These are phyloP conservation scores for Elsinoe necatrix DNA, from an alignment of 2,329 filamentous ascomycete genomes.

Conservation along the genomic window DNA sequence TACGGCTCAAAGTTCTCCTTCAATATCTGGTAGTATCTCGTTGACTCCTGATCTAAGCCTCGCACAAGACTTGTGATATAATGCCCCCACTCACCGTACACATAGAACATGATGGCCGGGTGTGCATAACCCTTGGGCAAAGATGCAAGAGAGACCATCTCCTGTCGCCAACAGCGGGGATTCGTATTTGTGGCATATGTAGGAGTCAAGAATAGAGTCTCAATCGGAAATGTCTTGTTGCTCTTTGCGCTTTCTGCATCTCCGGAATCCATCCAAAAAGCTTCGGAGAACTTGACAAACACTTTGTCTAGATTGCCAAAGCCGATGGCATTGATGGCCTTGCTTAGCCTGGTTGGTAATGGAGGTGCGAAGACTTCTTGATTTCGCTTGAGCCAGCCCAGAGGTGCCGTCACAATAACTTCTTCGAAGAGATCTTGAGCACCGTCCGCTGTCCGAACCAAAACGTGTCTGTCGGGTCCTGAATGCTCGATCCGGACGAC, in stretches of 20 bases:
- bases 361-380: slow-evolving; percentile 50
- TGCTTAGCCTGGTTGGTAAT: slow-evolving; percentile 48
- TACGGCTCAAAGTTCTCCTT: slow-evolving; percentile 13
- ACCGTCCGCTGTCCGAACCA: slow-evolving; percentile 41
- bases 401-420: slow-evolving; percentile 57
- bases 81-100: slow-evolving; percentile 5
- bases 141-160: slow-evolving; percentile 9
- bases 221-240: neutral
- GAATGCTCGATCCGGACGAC: slow-evolving; percentile 32
- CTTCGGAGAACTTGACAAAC: slow-evolving; percentile 51
- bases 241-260: neutral
- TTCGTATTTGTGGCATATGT: neutral
- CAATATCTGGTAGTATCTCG: slow-evolving; percentile 3
- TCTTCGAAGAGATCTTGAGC: slow-evolving; percentile 52
- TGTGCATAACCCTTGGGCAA: slow-evolving; percentile 5
- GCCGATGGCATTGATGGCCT: slow-evolving; percentile 56
- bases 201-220: slow-evolving; percentile 16
- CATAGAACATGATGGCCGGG: slow-evolving; percentile 14
- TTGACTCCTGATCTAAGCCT: neutral
- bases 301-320: slow-evolving; percentile 67
- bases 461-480: slow-evolving; percentile 22
- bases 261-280: neutral
- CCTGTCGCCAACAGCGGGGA: neutral
- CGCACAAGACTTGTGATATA: neutral
- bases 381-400: slow-evolving; percentile 60